Percentiles rank a stretch among this genome's conserved stretches.
Conservation (phyloP, 768 basidiomycete species). For the Boletus rubroflammeus region DNA sequence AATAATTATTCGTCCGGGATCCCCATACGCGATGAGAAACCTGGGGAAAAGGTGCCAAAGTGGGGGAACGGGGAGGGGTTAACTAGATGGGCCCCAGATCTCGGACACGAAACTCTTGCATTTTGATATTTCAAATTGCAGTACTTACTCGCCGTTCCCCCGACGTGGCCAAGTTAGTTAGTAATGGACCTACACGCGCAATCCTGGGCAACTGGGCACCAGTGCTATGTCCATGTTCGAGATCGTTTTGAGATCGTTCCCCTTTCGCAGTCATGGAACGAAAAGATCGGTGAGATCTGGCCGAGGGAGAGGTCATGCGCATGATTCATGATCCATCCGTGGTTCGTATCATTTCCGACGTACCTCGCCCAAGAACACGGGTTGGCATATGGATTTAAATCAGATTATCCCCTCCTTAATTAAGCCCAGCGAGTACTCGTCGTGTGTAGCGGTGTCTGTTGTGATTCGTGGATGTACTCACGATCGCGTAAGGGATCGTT, state of each 20-base stretch:
- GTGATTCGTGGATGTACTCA: not conserved
- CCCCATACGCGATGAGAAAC: not conserved
- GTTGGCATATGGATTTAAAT: not conserved
- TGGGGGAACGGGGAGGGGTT: not conserved
- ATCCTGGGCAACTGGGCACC: too few relatives aligned
- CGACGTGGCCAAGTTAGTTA: too few relatives aligned
- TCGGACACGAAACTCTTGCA: conserved; percentile 11
- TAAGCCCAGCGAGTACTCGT: not conserved
- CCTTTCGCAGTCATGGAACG: not conserved
- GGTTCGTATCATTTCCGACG: not conserved
- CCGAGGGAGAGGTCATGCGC: not conserved
- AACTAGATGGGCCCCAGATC: not conserved
- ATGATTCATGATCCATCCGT: not conserved
- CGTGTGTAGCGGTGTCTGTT: not conserved
- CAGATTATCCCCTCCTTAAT: not conserved
- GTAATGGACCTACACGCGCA: too few relatives aligned
- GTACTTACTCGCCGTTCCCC: not conserved
- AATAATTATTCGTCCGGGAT: not conserved
- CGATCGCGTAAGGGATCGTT: not conserved
- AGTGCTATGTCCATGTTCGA: too few relatives aligned
- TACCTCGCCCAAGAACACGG: not conserved
- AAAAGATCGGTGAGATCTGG: too few relatives aligned
- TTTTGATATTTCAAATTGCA: conserved; percentile 20
- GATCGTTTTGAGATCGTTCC: too few relatives aligned
- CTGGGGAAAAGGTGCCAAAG: not conserved